Evolutionary conservation across 2,329 filamentous ascomycete species (phyloP).

Genomic region (Phoma sp.): DNA sequence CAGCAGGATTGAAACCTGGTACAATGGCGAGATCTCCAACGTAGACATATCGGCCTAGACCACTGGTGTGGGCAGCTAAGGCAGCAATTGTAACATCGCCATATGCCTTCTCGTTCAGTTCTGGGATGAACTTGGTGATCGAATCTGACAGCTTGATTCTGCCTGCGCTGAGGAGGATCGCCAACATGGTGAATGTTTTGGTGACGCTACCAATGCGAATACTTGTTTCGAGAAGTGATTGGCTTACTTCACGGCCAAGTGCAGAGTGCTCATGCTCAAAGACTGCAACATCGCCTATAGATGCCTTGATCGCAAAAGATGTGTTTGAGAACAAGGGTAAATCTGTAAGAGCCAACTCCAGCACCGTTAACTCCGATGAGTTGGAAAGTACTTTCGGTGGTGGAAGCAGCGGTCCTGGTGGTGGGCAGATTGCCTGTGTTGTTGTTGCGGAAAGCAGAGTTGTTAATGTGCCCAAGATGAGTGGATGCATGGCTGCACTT

Average conservation of each 20-base stretch:
- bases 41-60: constrained; percentile 33
- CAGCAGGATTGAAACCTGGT: constrained; percentile 18
- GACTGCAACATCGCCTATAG: constrained; percentile 24
- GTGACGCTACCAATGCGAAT: constrained; percentile 35
- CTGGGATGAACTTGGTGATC: constrained; percentile 34
- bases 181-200: constrained; percentile 37
- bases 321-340: constrained; percentile 21
- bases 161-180: constrained; percentile 27
- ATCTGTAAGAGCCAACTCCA: constrained; percentile 9
- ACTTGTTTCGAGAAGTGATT: constrained; percentile 25
- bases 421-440: constrained; percentile 26
- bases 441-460: background rate
- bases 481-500: background rate
- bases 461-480: background rate
- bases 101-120: constrained; percentile 24
- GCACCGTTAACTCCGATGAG: constrained; percentile 9
- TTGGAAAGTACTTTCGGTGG: constrained; percentile 18
- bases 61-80: constrained; percentile 34
- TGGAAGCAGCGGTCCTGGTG: constrained; percentile 33
- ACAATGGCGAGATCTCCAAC: constrained; percentile 29
- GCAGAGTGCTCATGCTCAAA: constrained; percentile 27
- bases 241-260: constrained; percentile 18
- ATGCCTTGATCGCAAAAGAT: constrained; percentile 34
- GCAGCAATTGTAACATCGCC: constrained; percentile 29
- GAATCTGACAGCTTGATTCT: constrained; percentile 31